Evolutionary conservation across 306 rosid genomes (phyloP).

Genomic region (Potentilla sterilis): DNA sequence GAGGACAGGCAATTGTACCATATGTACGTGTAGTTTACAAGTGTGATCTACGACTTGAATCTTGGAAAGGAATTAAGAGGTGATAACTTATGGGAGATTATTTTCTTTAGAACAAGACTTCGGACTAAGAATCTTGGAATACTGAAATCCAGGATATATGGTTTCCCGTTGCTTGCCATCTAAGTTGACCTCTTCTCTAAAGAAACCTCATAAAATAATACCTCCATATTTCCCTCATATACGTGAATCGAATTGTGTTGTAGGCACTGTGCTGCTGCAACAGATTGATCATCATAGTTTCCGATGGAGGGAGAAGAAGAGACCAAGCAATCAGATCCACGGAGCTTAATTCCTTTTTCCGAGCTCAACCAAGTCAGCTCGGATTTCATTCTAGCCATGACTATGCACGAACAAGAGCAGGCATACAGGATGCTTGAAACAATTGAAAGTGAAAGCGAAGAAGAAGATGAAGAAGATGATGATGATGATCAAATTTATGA

Average conservation of each 20-base stretch:
- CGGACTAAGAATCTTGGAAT: constrained; percentile 56
- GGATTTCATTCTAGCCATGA: constrained; percentile 52
- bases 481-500: constrained; percentile 23
- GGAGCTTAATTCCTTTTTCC: constrained; percentile 40
- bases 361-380: constrained; percentile 55
- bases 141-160: constrained; percentile 34
- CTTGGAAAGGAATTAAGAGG: constrained; percentile 33
- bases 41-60: constrained; percentile 19
- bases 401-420: constrained; percentile 61
- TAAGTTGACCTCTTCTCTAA: constrained; percentile 46
- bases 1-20: constrained; percentile 7
- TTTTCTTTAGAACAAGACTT: constrained; percentile 27
- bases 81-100: constrained; percentile 28
- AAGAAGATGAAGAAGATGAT: constrained; percentile 11
- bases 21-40: not conserved
- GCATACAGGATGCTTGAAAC: constrained; percentile 39
- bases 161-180: constrained; percentile 55
- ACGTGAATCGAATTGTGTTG: constrained; percentile 15
- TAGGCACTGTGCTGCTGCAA: constrained; percentile 12
- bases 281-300: constrained; percentile 13
- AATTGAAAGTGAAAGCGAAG: constrained; percentile 51
- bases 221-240: constrained; percentile 30
- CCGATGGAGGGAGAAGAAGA: constrained; percentile 52
- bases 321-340: constrained; percentile 49
- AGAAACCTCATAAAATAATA: constrained; percentile 29